Evolutionary conservation across 2,329 filamentous ascomycete genomes (phyloP), one percentile per base, ranked within the genome.

Genomic region (Helicocarpus griseus): DNA sequence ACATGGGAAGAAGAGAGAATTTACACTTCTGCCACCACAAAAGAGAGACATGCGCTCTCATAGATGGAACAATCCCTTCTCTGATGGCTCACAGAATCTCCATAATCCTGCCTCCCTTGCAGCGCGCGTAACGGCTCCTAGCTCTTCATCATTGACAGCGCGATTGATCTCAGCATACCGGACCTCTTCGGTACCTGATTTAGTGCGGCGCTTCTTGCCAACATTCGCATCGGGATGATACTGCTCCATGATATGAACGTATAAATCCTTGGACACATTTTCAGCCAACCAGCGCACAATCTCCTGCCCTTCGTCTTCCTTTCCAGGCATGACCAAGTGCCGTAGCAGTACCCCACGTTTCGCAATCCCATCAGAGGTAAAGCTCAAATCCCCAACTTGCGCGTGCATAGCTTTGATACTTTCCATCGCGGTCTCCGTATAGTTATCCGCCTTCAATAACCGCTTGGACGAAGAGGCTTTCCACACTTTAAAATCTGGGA

Each of bases 401-500:
- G 71, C 73, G 58, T 93, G 82, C 87, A 94, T 93, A 8, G 81
- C 83, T 62, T 80, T 82, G 66, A 93, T 81, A 62, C 85, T 89
- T 67, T 90, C 86, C 66, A 77, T 81, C 0, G 89, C 87, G 0
- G 81, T 80, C 8, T 77, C 71, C 1, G 83, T 79, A 64, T 91
- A 93, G 63, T 88, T 79, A 45, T 88, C 84, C 3, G 85, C 85
- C 65, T 94, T 94, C 33, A 93, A 75, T 28, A 93, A 70, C 9
- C 87, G 75, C 59, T 78, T 83, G 19, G 85, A 85, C 0, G 85
- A 84, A 21, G 66, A 71, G 1, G 75, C 66, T 26, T 78, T 78
- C 87, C 86, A 93, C 8, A 90, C 81, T 66, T 94, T 93, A 73
- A 93, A 93, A 63, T 94, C 87, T 0, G 87, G 85, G n/a, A 94